A percentile compares a stretch with the other conserved stretches of the same genome.
phyloP scores from a whole-genome alignment of 495 filamentous ascomycete genomes.

The Aspergillus avenaceus region DNA sequence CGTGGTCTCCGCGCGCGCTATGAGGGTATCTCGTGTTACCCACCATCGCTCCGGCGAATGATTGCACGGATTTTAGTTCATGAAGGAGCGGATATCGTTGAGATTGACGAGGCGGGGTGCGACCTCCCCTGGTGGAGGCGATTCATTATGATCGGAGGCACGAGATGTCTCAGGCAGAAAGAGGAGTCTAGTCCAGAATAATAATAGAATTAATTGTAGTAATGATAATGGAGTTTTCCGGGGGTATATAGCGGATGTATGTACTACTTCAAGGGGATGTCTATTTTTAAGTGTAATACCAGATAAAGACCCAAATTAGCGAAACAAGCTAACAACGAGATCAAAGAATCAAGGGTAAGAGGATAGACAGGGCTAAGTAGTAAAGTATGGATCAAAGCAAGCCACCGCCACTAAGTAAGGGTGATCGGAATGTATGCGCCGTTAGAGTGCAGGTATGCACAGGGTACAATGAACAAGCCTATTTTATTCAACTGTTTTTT shows the following conservation, averaged over 20 bases:
- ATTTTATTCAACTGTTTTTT: not conserved
- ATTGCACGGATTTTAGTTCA: slow-evolving; percentile 60
- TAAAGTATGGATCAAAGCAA: not conserved
- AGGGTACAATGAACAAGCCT: not conserved
- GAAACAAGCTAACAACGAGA: too few species aligned
- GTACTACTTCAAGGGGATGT: too few species aligned
- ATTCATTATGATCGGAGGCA: not conserved
- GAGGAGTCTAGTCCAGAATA: not conserved
- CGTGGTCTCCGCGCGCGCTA: slow-evolving; percentile 61
- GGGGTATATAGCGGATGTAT: not conserved
- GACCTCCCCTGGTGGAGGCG: slow-evolving; percentile 3
- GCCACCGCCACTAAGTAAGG: not conserved
- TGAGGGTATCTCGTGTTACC: slow-evolving; percentile 65
- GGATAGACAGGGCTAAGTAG: not conserved
- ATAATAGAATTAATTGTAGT: not conserved
- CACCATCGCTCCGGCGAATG: slow-evolving; percentile 50
- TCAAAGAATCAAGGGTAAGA: not conserved
- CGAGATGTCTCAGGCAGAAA: not conserved
- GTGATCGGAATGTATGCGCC: slow-evolving; percentile 2
- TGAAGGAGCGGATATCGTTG: slow-evolving; percentile 53
- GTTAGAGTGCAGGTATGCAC: not conserved
- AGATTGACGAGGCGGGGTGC: slow-evolving; percentile 17
- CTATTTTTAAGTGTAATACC: too few species aligned
- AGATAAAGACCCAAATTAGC: too few species aligned
- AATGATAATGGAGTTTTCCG: not conserved